Evolutionary conservation across 2,329 filamentous ascomycete species (phyloP), one percentile per base, ranked within the genome.

Genomic region (Sporothrix sp.): DNA sequence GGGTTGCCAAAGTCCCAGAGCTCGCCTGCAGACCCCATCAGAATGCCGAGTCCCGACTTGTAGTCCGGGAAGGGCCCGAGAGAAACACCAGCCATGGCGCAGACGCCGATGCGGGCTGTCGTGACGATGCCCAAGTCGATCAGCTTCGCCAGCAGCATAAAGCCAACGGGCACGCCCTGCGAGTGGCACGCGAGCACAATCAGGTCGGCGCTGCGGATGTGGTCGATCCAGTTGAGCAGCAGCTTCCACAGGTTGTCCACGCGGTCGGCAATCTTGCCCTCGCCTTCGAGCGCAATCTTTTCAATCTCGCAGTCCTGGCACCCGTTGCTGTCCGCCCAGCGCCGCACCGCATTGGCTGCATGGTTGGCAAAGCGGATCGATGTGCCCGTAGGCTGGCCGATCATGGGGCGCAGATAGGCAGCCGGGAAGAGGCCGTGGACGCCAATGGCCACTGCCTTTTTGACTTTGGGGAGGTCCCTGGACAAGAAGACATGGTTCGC

Each of bases 191-290:
- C 88, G n/a, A 98, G 71, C 35, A 98, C 67, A 37, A 98, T 83
- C 54, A 97, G 83, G 66, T 98, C 93, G 0, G 93, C 90, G 48
- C 78, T 78, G 47, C 87, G 82, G 28, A 98, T 85, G 56, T 91
- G 84, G 33, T 95, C 88, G 57, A 96, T 87, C 87, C 89, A 95
- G 65, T 96, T 96, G 25, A 96, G 74, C 50, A 98, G 73, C 9
- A 97, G 74, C 66, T 91, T 95, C 93, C 93, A 98, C 7, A 98
- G 70, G 35, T 94, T 86, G 54, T 94, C 86, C 1, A 97, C 88
- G 7, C 93, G 79, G 56, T 97, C 90, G 3, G 78, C 78, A 42
- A 98, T 93, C 63, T 87, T 88, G 21, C 93, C 93, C 67, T 98
- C 93, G 20, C 91, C 91, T 68, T 98, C 93, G 0, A 98, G 75